Base-by-base conservation (phyloP, 2,329 filamentous ascomycete genomes). In the Talaromyces verruculosus region DNA sequence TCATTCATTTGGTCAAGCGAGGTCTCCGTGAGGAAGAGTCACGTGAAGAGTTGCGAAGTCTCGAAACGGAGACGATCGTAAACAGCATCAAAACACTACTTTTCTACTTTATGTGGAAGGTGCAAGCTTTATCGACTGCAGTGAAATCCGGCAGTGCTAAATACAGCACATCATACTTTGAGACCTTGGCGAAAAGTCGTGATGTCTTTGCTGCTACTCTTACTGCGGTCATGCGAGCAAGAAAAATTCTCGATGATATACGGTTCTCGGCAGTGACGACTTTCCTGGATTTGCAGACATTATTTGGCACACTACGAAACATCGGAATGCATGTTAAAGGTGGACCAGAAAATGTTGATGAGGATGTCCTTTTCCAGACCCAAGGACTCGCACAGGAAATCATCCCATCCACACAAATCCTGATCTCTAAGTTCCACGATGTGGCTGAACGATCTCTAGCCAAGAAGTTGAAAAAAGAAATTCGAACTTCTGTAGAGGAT, bases 101-200 rank as follows among this genome's bases (percentile, higher is more conserved):
- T 57, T 92, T 96, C 79, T 98, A 97, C 80, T 96, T 97, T 75
- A 92, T 96, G 88, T 99, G 95, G 95, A 94, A 95, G 75, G 85
- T 90, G 25, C 86, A 87, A 63, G 82, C 84, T 62, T 73, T 92
- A 67, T 82, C 83, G 68, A 81, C 84, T 63, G 77, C 84, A 17
- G 77, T 91, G 41, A 79, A 83, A 17, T 72, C 78, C 10, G 82
- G 83, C 30, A 84, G 87, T 51, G 83, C 84, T 25, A 80, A 81
- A 0, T 89, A 89, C 73, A 82, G 85, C 66, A 84, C 82, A 28
- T 86, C 88, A 67, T 82, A 91, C 49, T 88, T 91, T 53, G 85
- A 89, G 70, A 87, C 88, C 0, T 84, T 93, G 62, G 89, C 89
- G 0, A 89, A 86, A 51, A 81, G 83, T 64, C 82, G 85, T 57